Percentiles rank a stretch among this genome's conserved stretches.
These are phyloP conservation scores for Podosphaera aphanis DNA, from an alignment of 2,329 filamentous ascomycete genomes.

Conservation along the genomic window DNA sequence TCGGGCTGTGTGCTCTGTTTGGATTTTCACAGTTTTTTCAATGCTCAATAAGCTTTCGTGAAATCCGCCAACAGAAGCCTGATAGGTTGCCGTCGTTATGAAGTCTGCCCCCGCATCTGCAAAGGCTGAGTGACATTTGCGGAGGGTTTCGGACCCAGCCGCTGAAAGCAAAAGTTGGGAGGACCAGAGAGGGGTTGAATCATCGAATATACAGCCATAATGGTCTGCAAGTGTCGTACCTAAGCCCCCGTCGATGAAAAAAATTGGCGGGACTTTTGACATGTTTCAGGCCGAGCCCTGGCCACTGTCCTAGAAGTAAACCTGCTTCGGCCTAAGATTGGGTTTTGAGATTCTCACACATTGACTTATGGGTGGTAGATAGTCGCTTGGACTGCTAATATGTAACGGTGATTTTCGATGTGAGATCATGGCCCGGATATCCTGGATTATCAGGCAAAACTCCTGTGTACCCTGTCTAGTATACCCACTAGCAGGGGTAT, in stretches of 20 bases:
- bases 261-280: slow-evolving; percentile 10
- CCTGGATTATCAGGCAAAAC: too few species aligned
- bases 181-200: slow-evolving; percentile 39
- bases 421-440: too few species aligned
- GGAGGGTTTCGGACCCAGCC: slow-evolving; percentile 2
- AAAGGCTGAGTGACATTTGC: slow-evolving; percentile 8
- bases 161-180: slow-evolving; percentile 35
- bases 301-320: background rate
- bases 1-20: too few species aligned
- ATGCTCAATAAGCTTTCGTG: background rate
- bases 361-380: too few species aligned
- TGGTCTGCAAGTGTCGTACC: slow-evolving; percentile 40
- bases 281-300: background rate
- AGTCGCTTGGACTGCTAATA: too few species aligned
- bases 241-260: slow-evolving; percentile 41
- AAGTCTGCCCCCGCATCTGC: slow-evolving; percentile 34
- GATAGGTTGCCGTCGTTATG: slow-evolving; percentile 44
- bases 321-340: background rate
- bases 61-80: slow-evolving; percentile 14
- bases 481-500: too few species aligned
- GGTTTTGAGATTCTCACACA: too few species aligned
- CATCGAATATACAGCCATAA: slow-evolving; percentile 28
- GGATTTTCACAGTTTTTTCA: background rate
- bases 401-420: too few species aligned
- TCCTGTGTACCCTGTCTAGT: too few species aligned